Evolutionary conservation across 148 eudicot genomes (phyloP).

Genomic region (Diospyros kaki): DNA sequence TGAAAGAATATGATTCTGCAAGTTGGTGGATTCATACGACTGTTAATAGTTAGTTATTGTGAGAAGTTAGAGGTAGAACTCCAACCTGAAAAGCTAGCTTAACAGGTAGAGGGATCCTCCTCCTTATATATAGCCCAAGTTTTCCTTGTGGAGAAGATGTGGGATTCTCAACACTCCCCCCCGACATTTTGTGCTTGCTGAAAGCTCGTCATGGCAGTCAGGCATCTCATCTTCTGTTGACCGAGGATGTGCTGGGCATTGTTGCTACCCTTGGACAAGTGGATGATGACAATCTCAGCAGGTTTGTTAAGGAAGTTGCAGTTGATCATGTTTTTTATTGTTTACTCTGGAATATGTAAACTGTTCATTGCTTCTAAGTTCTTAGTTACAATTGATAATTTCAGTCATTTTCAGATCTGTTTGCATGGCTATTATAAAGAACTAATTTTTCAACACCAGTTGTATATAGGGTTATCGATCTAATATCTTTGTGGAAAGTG

Average conservation of each 20-base stretch:
- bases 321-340: neutral
- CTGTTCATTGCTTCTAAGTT: neutral
- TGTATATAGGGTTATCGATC: neutral
- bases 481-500: no score
- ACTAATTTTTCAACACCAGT: neutral
- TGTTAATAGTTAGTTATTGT: no score
- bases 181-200: conserved; percentile 38
- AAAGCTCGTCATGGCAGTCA: conserved; percentile 32
- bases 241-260: conserved; percentile 57
- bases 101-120: no score
- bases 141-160: no score
- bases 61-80: no score
- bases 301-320: conserved; percentile 32
- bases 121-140: no score
- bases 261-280: conserved; percentile 73
- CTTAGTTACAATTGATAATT: neutral
- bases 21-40: neutral
- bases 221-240: conserved; percentile 22
- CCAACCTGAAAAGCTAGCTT: no score
- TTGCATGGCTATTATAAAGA: neutral
- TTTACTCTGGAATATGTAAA: neutral
- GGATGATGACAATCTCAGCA: conserved; percentile 66
- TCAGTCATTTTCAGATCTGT: neutral
- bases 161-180: no score
- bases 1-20: neutral